These are phyloP conservation scores for Plasmodium blacklocki DNA, from an alignment of 169 alveolate species.

Conservation along the genomic window DNA sequence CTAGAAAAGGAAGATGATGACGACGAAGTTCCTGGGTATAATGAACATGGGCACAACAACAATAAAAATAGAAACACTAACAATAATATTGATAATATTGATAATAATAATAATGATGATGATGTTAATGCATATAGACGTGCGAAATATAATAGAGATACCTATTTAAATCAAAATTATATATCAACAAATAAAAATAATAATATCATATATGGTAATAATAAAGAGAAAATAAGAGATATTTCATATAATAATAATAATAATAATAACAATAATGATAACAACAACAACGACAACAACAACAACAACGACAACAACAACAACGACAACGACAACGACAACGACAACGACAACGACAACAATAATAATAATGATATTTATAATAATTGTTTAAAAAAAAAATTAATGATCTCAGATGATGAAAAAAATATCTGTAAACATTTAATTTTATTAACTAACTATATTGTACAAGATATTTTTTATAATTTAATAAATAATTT, in stretches of 20 bases:
- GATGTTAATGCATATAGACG: no score
- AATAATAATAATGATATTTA: constrained; percentile 27
- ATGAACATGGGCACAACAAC: no score
- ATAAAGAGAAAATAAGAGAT: no score
- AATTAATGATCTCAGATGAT: constrained; percentile 37
- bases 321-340: no score
- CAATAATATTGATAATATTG: background rate
- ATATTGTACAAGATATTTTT: constrained; percentile 63
- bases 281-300: no score
- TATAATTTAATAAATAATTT: constrained; percentile 69
- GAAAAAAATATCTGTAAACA: constrained; percentile 75
- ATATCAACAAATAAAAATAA: no score
- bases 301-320: no score
- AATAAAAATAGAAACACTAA: background rate
- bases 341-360: no score
- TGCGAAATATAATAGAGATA: no score
- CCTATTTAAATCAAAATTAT: no score
- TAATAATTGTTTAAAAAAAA: constrained; percentile 55
- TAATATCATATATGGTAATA: background rate
- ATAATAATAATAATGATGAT: background rate
- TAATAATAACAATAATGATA: background rate
- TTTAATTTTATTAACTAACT: constrained; percentile 53
- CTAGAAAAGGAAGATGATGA: constrained; percentile 7
- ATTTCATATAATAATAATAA: background rate
- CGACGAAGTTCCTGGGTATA: background rate